Percentiles rank a stretch among this genome's conserved stretches.
phyloP scores from a whole-genome alignment of 2,329 filamentous ascomycete species.

The Fusarium agapanthi region DNA sequence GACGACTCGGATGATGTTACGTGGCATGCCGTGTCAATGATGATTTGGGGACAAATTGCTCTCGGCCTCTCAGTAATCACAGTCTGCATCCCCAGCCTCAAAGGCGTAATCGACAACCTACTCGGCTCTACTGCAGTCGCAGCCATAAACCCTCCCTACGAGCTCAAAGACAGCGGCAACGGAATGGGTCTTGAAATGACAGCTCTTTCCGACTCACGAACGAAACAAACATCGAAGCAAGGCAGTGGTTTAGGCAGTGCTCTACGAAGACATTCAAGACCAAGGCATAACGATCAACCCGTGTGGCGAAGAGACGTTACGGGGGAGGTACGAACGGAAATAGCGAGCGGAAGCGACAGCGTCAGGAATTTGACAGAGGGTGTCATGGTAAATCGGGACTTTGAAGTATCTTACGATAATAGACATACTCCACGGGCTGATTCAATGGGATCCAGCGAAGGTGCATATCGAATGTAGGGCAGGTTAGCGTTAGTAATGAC shows the following conservation, averaged over 20 bases:
- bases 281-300: background rate
- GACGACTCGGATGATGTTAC: conserved; percentile 18
- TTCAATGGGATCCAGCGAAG: conserved; percentile 31
- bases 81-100: conserved; percentile 37
- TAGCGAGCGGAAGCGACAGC: conserved; percentile 32
- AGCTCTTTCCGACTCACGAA: conserved; percentile 2
- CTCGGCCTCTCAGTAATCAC: conserved; percentile 35
- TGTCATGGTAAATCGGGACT: conserved; percentile 34
- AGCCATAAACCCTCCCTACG: conserved; percentile 32
- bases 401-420: conserved; percentile 38
- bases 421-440: conserved; percentile 20
- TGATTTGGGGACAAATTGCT: conserved; percentile 35
- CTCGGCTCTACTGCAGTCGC: conserved; percentile 31
- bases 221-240: conserved; percentile 9
- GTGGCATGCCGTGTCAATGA: conserved; percentile 21
- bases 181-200: conserved; percentile 33
- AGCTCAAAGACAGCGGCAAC: conserved; percentile 30
- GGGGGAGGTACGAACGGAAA: conserved; percentile 1
- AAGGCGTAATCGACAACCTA: conserved; percentile 37
- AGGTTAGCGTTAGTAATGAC: background rate
- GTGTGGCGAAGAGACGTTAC: conserved; percentile 24
- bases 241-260: background rate
- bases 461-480: conserved; percentile 20
- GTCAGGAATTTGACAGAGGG: conserved; percentile 37
- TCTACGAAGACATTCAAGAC: background rate